phyloP scores from a whole-genome alignment of 805 yeast genomes.

The Pichia thaimueangensis region DNA sequence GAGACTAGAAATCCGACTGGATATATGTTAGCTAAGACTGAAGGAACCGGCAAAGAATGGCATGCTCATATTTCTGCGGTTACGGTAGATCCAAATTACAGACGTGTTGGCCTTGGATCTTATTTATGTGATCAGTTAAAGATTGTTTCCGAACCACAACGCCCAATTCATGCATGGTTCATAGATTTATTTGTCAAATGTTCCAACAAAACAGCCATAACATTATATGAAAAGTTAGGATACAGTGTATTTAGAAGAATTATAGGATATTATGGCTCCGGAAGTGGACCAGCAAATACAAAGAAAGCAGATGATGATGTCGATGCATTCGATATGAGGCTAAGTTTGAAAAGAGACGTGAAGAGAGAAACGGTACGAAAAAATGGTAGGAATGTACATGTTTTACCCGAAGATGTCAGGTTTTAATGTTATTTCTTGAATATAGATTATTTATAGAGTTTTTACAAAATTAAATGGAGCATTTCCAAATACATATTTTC shows the following conservation, averaged over 20 bases:
- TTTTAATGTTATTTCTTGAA: slow-evolving; percentile 32
- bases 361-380: slow-evolving; percentile 46
- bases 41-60: slow-evolving; percentile 82
- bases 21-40: slow-evolving; percentile 94
- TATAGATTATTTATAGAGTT: not conserved
- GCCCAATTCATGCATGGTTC: slow-evolving; percentile 74
- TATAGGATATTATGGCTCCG: slow-evolving; percentile 70
- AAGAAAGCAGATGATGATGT: slow-evolving; percentile 52
- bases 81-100: slow-evolving; percentile 73
- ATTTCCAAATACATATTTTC: slow-evolving; percentile 29
- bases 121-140: slow-evolving; percentile 69
- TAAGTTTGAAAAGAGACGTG: slow-evolving; percentile 51
- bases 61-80: slow-evolving; percentile 97
- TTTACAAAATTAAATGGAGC: not conserved
- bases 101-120: slow-evolving; percentile 84
- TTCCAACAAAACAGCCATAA: slow-evolving; percentile 72
- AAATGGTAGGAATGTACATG: slow-evolving; percentile 55
- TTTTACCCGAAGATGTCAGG: slow-evolving; percentile 59
- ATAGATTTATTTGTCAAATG: slow-evolving; percentile 90
- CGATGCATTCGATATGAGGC: slow-evolving; percentile 89
- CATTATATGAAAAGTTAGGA: slow-evolving; percentile 79
- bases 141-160: slow-evolving; percentile 55
- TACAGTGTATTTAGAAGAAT: slow-evolving; percentile 83
- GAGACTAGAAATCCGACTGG: slow-evolving; percentile 42
- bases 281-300: slow-evolving; percentile 17